Conservation (phyloP, 805 yeast genomes). For the Isabelozyma gotoi region DNA sequence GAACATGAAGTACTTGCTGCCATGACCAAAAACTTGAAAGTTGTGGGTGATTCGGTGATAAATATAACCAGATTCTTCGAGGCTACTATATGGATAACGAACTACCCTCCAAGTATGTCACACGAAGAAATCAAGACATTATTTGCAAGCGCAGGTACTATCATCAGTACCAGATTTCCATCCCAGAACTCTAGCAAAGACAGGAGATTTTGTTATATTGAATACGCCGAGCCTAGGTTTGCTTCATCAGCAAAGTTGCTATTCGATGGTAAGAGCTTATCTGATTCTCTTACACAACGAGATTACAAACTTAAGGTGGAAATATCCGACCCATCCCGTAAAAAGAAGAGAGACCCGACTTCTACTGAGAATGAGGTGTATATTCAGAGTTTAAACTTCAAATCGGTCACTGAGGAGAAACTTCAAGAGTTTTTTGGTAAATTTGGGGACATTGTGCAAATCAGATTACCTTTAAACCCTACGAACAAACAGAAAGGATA, state of each 20-base stretch:
- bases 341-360: conserved; percentile 9
- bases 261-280: conserved; percentile 38
- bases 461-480: conserved; percentile 47
- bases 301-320: conserved; percentile 51
- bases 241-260: conserved; percentile 44
- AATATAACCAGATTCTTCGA: conserved; percentile 44
- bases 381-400: conserved; percentile 52
- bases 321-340: conserved; percentile 57
- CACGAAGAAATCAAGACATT: conserved; percentile 35
- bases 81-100: conserved; percentile 69
- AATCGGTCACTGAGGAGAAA: conserved; percentile 33
- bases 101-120: conserved; percentile 60
- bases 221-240: conserved; percentile 41
- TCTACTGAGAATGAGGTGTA: conserved; percentile 52
- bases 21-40: conserved; percentile 57
- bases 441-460: conserved; percentile 53
- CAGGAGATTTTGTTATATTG: conserved; percentile 75
- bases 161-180: conserved; percentile 62
- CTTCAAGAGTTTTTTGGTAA: conserved; percentile 43
- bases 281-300: conserved; percentile 22
- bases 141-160: conserved; percentile 41
- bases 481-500: conserved; percentile 28
- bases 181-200: conserved; percentile 50
- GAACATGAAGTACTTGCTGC: conserved; percentile 55
- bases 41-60: conserved; percentile 41